Evolutionary conservation across 2,329 filamentous ascomycete genomes (phyloP).

Genomic region (Ciborinia camelliae): DNA sequence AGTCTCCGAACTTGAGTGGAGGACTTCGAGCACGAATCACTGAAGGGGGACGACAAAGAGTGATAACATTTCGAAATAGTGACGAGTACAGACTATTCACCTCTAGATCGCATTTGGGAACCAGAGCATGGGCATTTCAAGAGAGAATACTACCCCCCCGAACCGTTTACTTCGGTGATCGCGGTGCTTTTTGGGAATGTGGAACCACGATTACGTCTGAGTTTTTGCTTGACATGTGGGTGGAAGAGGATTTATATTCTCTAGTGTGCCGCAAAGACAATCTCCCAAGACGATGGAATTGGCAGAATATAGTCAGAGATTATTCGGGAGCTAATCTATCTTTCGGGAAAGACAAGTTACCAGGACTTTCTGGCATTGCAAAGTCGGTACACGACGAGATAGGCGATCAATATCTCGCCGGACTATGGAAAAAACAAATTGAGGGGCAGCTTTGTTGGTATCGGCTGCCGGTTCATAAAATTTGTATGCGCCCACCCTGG

Average conservation of each 20-base stretch:
- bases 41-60: not conserved
- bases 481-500: constrained; percentile 15
- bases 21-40: not conserved
- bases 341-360: constrained; percentile 25
- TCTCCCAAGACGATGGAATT: not conserved
- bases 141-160: constrained; percentile 1
- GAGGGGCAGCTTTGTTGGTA: constrained; percentile 22
- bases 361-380: constrained; percentile 31
- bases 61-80: not conserved
- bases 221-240: constrained; percentile 22
- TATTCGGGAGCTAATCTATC: constrained; percentile 30
- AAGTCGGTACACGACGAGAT: constrained; percentile 9
- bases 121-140: constrained; percentile 1
- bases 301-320: constrained; percentile 18
- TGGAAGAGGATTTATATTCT: not conserved
- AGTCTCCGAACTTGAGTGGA: not conserved
- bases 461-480: not conserved
- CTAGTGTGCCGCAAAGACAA: not conserved
- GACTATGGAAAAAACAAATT: constrained; percentile 22
- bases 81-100: not conserved
- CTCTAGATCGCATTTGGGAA: not conserved
- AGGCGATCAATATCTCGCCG: too few species aligned
- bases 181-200: constrained; percentile 22
- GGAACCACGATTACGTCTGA: constrained; percentile 18
- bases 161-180: constrained; percentile 20